A percentile compares a stretch with the other conserved stretches of the same genome.
phyloP scores from a whole-genome alignment of 331 rosid species.

The Spiraea crenata region DNA sequence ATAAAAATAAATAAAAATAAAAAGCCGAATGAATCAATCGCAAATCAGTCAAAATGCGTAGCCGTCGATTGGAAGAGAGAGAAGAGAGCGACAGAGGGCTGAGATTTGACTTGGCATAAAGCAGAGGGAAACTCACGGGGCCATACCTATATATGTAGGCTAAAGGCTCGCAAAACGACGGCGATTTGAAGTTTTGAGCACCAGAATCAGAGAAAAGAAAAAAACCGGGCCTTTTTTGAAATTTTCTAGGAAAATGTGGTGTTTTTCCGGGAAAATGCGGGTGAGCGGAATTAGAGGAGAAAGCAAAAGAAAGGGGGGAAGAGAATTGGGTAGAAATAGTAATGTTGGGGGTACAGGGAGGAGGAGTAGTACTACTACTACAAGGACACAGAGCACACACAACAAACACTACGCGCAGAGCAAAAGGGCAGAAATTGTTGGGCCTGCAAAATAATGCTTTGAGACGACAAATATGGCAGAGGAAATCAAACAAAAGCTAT shows the following conservation, averaged over 20 bases:
- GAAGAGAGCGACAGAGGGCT: constrained; percentile 13
- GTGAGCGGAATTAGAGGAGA: constrained; percentile 11
- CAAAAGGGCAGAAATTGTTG: constrained; percentile 17
- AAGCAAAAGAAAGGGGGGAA: constrained; percentile 1
- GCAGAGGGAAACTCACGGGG: constrained; percentile 24
- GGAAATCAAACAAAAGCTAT: constrained; percentile 22
- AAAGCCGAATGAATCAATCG: neutral
- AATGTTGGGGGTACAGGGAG: constrained; percentile 2
- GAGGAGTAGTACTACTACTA: neutral
- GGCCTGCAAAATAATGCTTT: neutral
- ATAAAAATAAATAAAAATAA: neutral
- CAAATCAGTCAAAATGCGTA: constrained; percentile 26
- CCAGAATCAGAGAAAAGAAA: neutral
- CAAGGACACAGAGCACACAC: constrained; percentile 9
- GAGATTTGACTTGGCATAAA: constrained; percentile 27
- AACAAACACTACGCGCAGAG: neutral
- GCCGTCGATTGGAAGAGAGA: constrained; percentile 56
- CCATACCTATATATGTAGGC: neutral
- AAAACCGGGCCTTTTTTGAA: neutral
- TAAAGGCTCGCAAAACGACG: constrained; percentile 17
- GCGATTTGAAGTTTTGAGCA: neutral
- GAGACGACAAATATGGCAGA: constrained; percentile 55
- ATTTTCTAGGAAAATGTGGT: neutral
- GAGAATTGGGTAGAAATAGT: neutral
- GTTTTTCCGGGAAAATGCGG: constrained; percentile 8